phyloP scores from a whole-genome alignment of 2,329 filamentous ascomycete species.

The Calonectria fujianensis region DNA sequence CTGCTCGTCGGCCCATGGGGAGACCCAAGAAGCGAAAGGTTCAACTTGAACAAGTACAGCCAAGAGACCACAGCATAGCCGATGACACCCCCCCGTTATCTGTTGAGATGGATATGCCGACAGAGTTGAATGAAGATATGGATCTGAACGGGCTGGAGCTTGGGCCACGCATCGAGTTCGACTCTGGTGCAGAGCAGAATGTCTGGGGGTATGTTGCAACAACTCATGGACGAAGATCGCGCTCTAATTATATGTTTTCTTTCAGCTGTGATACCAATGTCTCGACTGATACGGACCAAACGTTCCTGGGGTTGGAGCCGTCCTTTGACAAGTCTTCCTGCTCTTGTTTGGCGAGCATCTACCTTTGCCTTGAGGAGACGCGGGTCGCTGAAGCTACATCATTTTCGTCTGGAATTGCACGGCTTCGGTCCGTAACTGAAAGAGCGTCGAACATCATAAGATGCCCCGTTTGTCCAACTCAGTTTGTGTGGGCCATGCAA shows the following conservation, averaged over 20 bases:
- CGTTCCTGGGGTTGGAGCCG: constrained; percentile 33
- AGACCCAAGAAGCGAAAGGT: constrained; percentile 53
- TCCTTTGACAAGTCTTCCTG: constrained; percentile 44
- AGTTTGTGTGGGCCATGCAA: constrained; percentile 55
- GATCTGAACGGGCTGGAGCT: constrained; percentile 40
- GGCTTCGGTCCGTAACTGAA: constrained; percentile 44
- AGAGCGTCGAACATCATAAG: constrained; percentile 46
- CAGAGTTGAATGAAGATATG: constrained; percentile 39
- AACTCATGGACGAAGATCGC: neutral
- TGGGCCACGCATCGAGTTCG: constrained; percentile 40
- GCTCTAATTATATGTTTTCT: constrained; percentile 33
- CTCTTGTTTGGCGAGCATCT: constrained; percentile 52
- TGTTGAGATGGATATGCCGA: constrained; percentile 31
- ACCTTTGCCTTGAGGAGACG: constrained; percentile 52
- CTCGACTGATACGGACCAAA: constrained; percentile 29
- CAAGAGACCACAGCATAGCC: constrained; percentile 21
- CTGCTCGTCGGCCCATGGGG: constrained; percentile 52
- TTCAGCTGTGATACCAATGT: constrained; percentile 47
- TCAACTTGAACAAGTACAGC: constrained; percentile 19
- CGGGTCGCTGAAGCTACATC: constrained; percentile 46
- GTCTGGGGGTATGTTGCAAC: constrained; percentile 42
- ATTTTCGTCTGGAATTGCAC: constrained; percentile 45
- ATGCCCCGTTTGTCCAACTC: constrained; percentile 49
- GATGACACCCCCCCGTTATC: constrained; percentile 40
- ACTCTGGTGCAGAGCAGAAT: constrained; percentile 31